Conservation (phyloP, 2,329 filamentous ascomycete species). For the Diaporthe citriasiana region DNA sequence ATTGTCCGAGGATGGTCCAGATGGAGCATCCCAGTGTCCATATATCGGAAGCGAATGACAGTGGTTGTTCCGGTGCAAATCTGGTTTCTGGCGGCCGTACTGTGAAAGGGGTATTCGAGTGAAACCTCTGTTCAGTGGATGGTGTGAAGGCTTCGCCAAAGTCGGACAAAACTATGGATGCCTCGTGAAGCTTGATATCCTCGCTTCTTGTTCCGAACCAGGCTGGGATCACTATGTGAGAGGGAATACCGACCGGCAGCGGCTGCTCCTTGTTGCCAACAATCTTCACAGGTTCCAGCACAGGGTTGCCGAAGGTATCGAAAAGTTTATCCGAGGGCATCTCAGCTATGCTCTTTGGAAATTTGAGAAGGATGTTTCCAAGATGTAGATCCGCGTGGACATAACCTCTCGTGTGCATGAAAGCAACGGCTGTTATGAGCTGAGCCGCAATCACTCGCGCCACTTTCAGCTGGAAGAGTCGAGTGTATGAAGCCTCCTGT, state of each 20-base stretch:
- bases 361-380: conserved; percentile 27
- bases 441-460: conserved; percentile 24
- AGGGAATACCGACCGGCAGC: conserved; percentile 2
- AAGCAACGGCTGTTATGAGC: conserved; percentile 28
- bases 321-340: conserved; percentile 5
- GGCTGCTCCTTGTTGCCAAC: conserved; percentile 4
- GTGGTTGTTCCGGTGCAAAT: conserved; percentile 2
- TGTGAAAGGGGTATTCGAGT: neutral
- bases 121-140: neutral
- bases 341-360: neutral
- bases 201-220: conserved; percentile 30
- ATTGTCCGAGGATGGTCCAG: conserved; percentile 17
- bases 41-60: conserved; percentile 21
- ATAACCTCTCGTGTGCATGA: conserved; percentile 29
- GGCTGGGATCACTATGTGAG: conserved; percentile 20
- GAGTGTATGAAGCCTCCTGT: conserved; percentile 30
- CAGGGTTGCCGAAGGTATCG: neutral
- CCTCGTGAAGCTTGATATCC: conserved; percentile 8
- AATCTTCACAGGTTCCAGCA: conserved; percentile 14
- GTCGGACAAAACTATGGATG: neutral
- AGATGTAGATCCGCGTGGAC: conserved; percentile 29
- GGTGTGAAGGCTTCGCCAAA: conserved; percentile 15
- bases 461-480: conserved; percentile 11
- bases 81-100: conserved; percentile 30
- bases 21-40: conserved; percentile 26